These are phyloP conservation scores for Penicillium sp. DNA, from an alignment of 2,329 filamentous ascomycete species.

Conservation along the genomic window DNA sequence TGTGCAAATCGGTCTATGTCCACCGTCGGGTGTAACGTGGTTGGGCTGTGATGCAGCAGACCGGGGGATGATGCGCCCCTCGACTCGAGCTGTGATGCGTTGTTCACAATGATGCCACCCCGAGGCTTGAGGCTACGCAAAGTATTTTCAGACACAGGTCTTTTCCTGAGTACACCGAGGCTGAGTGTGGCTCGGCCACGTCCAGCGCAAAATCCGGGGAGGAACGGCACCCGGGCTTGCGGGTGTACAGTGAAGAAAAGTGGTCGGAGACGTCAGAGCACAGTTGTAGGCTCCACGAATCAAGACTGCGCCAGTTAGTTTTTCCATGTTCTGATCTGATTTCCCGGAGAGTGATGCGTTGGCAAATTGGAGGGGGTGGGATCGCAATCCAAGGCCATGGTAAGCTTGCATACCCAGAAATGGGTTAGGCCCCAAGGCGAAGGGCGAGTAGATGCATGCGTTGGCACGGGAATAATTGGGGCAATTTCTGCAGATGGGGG, in stretches of 20 bases:
- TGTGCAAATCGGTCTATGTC: conserved; percentile 32
- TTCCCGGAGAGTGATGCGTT: conserved; percentile 26
- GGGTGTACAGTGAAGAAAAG: conserved; percentile 17
- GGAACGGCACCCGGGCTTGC: conserved; percentile 29
- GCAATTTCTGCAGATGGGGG: conserved; percentile 30
- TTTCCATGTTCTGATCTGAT: background rate
- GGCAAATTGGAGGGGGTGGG: conserved; percentile 22
- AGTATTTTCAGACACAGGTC: conserved; percentile 26
- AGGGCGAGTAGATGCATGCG: conserved; percentile 37
- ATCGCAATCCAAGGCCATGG: conserved; percentile 14
- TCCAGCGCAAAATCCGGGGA: conserved; percentile 23
- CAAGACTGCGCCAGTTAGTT: conserved; percentile 20
- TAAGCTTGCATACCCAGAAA: conserved; percentile 24
- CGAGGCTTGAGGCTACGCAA: conserved; percentile 16
- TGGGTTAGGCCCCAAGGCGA: conserved; percentile 25
- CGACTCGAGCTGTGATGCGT: conserved; percentile 40
- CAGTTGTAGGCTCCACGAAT: conserved; percentile 23
- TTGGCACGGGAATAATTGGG: conserved; percentile 34
- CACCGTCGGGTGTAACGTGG: conserved; percentile 40
- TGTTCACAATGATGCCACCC: conserved; percentile 39
- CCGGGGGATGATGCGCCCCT: conserved; percentile 32
- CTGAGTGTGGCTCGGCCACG: conserved; percentile 17
- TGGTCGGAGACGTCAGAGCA: conserved; percentile 30
- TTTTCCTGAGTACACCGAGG: conserved; percentile 3
- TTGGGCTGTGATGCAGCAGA: conserved; percentile 49